Evolutionary conservation across 2,329 filamentous ascomycete genomes (phyloP), one percentile per base, ranked within the genome.

Genomic region (Apiospora hydei): DNA sequence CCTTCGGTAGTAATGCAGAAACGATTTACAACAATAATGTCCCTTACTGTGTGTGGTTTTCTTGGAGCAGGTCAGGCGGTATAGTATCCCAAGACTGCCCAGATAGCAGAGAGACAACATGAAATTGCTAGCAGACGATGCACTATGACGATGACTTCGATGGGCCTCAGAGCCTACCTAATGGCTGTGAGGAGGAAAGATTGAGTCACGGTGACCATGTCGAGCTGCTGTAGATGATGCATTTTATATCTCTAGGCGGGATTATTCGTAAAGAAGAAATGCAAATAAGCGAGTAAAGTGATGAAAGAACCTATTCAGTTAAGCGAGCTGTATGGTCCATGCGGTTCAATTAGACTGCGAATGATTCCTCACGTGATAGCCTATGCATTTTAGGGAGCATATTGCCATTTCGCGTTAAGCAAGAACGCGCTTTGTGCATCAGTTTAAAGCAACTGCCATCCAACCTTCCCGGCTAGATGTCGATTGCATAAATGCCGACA

Each of bases 401-500:
- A 41, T 41, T 64, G 3, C 18, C 34, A n/a, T 41, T 24, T 64
- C 21, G 57, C 57, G 57, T 41, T 41, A 64, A 21, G 34, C 18
- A 64, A 64, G 34, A 64, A 64, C 57, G 57, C 57, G 57, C 57
- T 64, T 64, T 10, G 57, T 64, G 57, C 57, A 64, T 64, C 18
- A 41, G 18, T 41, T 24, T 61, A 61, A 41, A 41, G 57, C 57
- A 64, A 64, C 30, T 21, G 41, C 57, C 18, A 8, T 41, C 57
- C 30, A 64, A 30, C 26, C 26, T 30, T 30, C 18, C n/a, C 34
- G n/a, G n/a, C 34, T 24, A 41, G 8, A 41, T 64, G 18, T 3
- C 34, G 7, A 64, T 21, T 11, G 34, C 57, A 64, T 38, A 18
- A 64, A 64, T 64, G 10, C 34, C 21, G 10, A 30, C 26, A 30